Evolutionary conservation across 2,329 filamentous ascomycete species (phyloP).

Genomic region (Xenoacremonium recifei): DNA sequence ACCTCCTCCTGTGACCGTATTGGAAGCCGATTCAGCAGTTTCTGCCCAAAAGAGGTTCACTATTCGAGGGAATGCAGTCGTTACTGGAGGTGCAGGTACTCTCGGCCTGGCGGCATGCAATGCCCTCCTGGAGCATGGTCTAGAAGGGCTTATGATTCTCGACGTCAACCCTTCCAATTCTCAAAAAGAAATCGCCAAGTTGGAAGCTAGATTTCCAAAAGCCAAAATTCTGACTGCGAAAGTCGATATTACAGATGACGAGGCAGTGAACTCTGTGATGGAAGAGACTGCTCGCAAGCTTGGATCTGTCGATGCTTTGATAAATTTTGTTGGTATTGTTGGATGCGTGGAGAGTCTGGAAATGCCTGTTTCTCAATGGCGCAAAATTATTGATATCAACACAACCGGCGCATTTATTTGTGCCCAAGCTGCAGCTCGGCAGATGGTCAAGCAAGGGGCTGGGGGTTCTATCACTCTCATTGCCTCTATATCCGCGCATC

Average conservation of each 20-base stretch:
- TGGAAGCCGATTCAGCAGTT: no score
- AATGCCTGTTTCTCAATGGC: slow-evolving; percentile 58
- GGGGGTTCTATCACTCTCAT: slow-evolving; percentile 65
- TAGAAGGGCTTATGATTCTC: slow-evolving; percentile 57
- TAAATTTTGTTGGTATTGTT: slow-evolving; percentile 51
- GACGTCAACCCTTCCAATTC: slow-evolving; percentile 52
- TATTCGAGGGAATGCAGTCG: slow-evolving; percentile 28
- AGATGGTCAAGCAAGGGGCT: slow-evolving; percentile 50
- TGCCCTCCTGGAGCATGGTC: slow-evolving; percentile 67
- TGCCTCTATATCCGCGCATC: slow-evolving; percentile 66
- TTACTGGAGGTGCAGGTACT: slow-evolving; percentile 57
- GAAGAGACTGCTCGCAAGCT: slow-evolving; percentile 3
- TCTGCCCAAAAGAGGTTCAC: no score
- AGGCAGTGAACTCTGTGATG: slow-evolving; percentile 7
- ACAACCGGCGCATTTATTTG: slow-evolving; percentile 68
- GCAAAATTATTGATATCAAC: slow-evolving; percentile 67
- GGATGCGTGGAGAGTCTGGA: slow-evolving; percentile 60
- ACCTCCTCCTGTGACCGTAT: no score
- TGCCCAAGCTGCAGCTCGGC: slow-evolving; percentile 59
- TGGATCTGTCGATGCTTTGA: slow-evolving; percentile 10
- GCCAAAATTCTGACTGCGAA: slow-evolving; percentile 9
- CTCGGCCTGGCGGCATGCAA: slow-evolving; percentile 43
- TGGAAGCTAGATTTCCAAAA: slow-evolving; percentile 11
- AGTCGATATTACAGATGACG: slow-evolving; percentile 15
- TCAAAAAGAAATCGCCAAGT: slow-evolving; percentile 15